A percentile compares a stretch with the other conserved stretches of the same genome.
These are phyloP conservation scores for Didymellaceae sp. DNA, from an alignment of 2,329 filamentous ascomycete species.

Conservation along the genomic window DNA sequence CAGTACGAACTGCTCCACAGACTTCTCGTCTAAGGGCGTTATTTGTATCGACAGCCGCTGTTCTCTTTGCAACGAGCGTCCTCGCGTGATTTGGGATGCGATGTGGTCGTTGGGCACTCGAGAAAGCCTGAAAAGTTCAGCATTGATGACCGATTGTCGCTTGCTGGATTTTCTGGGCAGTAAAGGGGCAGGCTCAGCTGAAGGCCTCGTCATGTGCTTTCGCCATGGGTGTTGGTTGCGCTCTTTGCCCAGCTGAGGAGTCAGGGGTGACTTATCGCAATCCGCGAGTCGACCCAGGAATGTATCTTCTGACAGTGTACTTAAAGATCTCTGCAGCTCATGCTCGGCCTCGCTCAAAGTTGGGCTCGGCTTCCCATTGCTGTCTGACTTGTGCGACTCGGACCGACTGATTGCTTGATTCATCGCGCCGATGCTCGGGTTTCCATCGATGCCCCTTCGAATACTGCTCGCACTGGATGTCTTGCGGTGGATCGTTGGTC, in stretches of 20 bases:
- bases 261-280: slow-evolving; percentile 35
- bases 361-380: slow-evolving; percentile 44
- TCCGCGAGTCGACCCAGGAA: slow-evolving; percentile 51
- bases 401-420: slow-evolving; percentile 32
- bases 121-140: slow-evolving; percentile 28
- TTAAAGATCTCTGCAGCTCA: slow-evolving; percentile 45
- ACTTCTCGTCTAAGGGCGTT: slow-evolving; percentile 23
- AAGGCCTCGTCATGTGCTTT: slow-evolving; percentile 16
- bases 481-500: slow-evolving; percentile 28
- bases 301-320: slow-evolving; percentile 34
- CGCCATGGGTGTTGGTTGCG: not conserved
- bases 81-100: slow-evolving; percentile 36
- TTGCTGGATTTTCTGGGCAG: slow-evolving; percentile 53
- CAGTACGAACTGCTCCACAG: slow-evolving; percentile 30
- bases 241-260: slow-evolving; percentile 30
- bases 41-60: slow-evolving; percentile 35
- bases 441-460: slow-evolving; percentile 23
- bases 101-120: slow-evolving; percentile 40
- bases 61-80: slow-evolving; percentile 22
- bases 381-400: slow-evolving; percentile 24
- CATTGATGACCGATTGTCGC: slow-evolving; percentile 37
- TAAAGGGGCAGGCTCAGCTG: slow-evolving; percentile 36
- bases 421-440: slow-evolving; percentile 30
- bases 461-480: slow-evolving; percentile 27
- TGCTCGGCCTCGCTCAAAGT: slow-evolving; percentile 56